Percentiles rank a stretch among this genome's conserved stretches.
These are phyloP conservation scores for Calcarisporium arbuscula DNA, from an alignment of 2,329 filamentous ascomycete genomes.

Conservation along the genomic window DNA sequence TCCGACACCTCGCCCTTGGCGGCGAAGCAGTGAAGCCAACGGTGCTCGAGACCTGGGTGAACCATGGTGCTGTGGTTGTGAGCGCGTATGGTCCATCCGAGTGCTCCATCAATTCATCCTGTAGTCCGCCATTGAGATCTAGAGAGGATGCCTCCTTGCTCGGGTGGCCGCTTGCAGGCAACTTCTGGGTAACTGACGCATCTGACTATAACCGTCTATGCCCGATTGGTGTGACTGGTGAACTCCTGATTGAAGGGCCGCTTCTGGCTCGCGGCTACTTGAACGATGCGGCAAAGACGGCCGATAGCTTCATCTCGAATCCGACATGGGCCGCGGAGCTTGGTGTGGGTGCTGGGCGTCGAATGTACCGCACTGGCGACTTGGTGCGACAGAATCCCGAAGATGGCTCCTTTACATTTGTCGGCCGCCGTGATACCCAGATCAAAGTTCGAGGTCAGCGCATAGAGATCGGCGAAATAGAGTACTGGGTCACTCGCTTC, in stretches of 20 bases:
- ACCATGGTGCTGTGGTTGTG: not conserved
- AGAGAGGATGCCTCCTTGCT: not conserved
- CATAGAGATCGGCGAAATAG: conserved; percentile 3
- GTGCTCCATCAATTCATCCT: not conserved
- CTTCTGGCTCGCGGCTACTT: conserved; percentile 45
- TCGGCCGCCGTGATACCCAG: conserved; percentile 4
- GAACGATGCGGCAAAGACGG: conserved; percentile 36
- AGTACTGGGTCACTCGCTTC: too few relatives aligned
- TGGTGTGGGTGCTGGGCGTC: too few relatives aligned
- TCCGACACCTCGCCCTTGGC: not conserved
- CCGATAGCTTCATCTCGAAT: conserved; percentile 32
- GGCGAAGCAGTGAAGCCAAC: not conserved
- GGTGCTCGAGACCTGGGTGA: not conserved
- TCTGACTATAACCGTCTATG: conserved; percentile 15
- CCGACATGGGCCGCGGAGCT: too few relatives aligned
- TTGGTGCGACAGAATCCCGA: conserved; percentile 20
- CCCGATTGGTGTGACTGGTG: conserved; percentile 22
- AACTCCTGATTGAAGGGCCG: conserved; percentile 30
- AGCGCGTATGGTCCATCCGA: conserved; percentile 1
- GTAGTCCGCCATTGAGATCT: not conserved
- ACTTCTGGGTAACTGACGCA: conserved; percentile 20
- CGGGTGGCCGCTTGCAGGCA: not conserved
- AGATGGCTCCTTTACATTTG: not conserved
- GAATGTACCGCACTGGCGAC: conserved; percentile 38
- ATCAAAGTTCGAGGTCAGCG: conserved; percentile 3